phyloP scores from a whole-genome alignment of 1,284 basidiomycete genomes.

The Dichomitus squalens region DNA sequence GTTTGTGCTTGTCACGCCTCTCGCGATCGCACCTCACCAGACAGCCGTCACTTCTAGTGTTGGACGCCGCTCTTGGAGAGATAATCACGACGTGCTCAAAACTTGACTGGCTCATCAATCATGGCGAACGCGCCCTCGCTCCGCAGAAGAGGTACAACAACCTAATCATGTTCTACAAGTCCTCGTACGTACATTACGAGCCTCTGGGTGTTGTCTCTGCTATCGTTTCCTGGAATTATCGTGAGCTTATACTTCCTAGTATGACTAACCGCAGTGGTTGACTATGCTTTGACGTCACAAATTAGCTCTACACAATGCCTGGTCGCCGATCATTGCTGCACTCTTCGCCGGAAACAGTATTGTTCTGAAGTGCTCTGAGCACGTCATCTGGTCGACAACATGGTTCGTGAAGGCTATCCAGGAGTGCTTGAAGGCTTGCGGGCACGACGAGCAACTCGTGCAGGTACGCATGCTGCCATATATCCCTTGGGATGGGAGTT shows the following conservation, averaged over 20 bases:
- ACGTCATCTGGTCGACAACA: conserved; percentile 85
- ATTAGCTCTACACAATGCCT: conserved; percentile 86
- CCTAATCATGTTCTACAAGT: conserved; percentile 86
- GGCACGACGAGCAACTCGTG: conserved; percentile 80
- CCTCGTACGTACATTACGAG: conserved; percentile 81
- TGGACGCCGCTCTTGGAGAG: conserved; percentile 90
- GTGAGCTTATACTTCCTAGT: conserved; percentile 45
- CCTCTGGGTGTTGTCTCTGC: conserved; percentile 94
- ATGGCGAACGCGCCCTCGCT: conserved; percentile 75
- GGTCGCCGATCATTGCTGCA: conserved; percentile 90
- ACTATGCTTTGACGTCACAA: neutral
- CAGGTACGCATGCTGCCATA: conserved; percentile 48
- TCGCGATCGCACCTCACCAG: neutral
- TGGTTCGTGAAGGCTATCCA: conserved; percentile 83
- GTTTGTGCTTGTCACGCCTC: conserved; percentile 34
- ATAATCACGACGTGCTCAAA: conserved; percentile 89
- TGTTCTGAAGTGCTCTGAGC: conserved; percentile 92
- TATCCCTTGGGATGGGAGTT: neutral
- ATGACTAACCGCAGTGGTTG: neutral
- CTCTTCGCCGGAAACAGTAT: conserved; percentile 91
- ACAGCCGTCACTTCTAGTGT: conserved; percentile 48
- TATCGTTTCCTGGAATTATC: conserved; percentile 94
- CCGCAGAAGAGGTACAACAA: conserved; percentile 76
- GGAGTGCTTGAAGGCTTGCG: conserved; percentile 75
- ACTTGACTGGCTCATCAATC: conserved; percentile 82